Percentiles rank a stretch among this genome's conserved stretches.
phyloP scores from a whole-genome alignment of 2,329 filamentous ascomycete genomes.

The Paracoccidioides brasiliensis region DNA sequence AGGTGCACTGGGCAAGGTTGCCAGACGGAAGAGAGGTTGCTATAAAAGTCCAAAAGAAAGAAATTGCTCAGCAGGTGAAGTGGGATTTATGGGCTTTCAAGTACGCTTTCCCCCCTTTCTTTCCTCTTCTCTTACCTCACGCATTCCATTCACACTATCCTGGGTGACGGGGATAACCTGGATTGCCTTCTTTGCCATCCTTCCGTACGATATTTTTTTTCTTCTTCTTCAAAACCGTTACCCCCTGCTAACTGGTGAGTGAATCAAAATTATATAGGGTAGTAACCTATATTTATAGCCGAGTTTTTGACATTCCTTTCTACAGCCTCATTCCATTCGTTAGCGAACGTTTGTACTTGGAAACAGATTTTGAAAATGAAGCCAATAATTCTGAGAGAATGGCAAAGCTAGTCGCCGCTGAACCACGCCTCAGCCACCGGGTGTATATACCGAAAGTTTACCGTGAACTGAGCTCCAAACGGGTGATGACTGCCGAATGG shows the following conservation, averaged over 20 bases:
- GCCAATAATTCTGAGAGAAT: constrained; percentile 78
- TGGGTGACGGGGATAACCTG: too few species aligned
- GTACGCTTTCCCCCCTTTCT: constrained; percentile 31
- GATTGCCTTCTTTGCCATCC: too few species aligned
- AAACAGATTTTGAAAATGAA: constrained; percentile 91
- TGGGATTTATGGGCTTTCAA: constrained; percentile 97
- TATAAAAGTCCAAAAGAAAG: constrained; percentile 90
- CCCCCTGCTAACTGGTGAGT: neutral
- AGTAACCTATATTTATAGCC: constrained; percentile 69
- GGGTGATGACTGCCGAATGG: constrained; percentile 93
- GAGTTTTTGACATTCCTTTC: constrained; percentile 83
- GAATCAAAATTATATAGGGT: constrained; percentile 37
- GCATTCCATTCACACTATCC: too few species aligned
- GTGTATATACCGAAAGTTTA: constrained; percentile 86
- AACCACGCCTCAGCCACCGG: constrained; percentile 60
- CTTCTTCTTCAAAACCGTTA: neutral
- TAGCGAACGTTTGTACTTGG: constrained; percentile 75
- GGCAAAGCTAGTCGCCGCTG: constrained; percentile 59
- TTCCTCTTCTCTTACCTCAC: neutral
- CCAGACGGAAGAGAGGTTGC: constrained; percentile 82
- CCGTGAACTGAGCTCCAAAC: constrained; percentile 63
- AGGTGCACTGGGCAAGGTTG: constrained; percentile 88
- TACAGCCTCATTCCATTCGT: constrained; percentile 88
- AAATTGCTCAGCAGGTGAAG: constrained; percentile 78
- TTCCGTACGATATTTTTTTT: too few species aligned